Evolutionary conservation across 2,329 filamentous ascomycete genomes (phyloP).

Genomic region (Chrysoporthe deuterocubensis): DNA sequence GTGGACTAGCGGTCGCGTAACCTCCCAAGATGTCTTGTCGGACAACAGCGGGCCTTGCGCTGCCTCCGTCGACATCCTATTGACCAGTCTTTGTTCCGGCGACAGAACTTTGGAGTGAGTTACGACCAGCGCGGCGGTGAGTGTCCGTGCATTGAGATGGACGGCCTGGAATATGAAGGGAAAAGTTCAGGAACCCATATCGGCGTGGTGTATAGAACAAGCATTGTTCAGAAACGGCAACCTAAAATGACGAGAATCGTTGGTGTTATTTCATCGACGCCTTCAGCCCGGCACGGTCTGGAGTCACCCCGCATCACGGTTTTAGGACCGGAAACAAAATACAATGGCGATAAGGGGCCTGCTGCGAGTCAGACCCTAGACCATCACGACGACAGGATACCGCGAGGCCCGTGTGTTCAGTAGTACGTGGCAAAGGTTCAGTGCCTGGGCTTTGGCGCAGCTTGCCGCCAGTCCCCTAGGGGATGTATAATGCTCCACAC

Average conservation of each 20-base stretch:
- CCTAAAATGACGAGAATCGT: neutral
- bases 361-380: neutral
- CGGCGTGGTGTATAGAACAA: neutral
- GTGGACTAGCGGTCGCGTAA: conserved; percentile 21
- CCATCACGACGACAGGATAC: neutral
- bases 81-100: neutral
- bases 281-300: neutral
- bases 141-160: neutral
- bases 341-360: neutral
- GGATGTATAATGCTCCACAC: neutral
- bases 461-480: neutral
- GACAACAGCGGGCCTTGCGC: conserved; percentile 24
- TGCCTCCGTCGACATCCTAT: conserved; percentile 14
- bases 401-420: neutral
- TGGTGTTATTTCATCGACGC: neutral
- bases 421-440: neutral
- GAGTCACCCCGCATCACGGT: neutral
- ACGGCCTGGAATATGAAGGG: neutral
- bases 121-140: conserved; percentile 1
- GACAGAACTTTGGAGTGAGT: neutral
- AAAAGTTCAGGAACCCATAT: neutral
- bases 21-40: conserved; percentile 19
- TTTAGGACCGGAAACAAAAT: neutral
- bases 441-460: neutral
- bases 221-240: neutral